Conservation (phyloP, 23 red algal genomes). For the Chondrus crispus region DNA sequence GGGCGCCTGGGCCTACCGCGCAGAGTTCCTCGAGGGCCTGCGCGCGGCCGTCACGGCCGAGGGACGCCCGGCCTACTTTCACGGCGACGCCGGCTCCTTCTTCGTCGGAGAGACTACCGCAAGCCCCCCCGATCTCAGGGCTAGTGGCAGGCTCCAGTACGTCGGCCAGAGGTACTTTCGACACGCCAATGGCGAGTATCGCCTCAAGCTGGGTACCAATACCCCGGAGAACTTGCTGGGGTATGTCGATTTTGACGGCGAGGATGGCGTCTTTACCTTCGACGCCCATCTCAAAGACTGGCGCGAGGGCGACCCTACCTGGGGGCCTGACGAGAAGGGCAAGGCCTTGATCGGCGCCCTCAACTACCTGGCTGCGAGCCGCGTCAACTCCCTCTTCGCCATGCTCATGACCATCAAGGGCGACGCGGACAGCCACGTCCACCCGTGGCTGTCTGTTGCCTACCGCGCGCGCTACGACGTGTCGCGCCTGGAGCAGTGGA, state of each 20-base stretch:
- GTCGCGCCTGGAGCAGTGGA: slow-evolving; percentile 56
- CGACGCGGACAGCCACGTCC: slow-evolving; percentile 42
- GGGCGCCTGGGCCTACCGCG: slow-evolving; percentile 27
- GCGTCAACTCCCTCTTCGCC: slow-evolving; percentile 41
- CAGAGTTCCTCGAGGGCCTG: slow-evolving; percentile 31
- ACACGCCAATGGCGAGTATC: slow-evolving; percentile 27
- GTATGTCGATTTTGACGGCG: slow-evolving; percentile 27
- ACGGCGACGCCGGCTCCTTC: slow-evolving; percentile 28
- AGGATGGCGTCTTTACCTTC: neutral
- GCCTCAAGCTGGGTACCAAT: slow-evolving; percentile 48
- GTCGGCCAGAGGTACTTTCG: slow-evolving; percentile 50
- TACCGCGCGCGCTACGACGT: slow-evolving; percentile 43
- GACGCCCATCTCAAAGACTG: slow-evolving; percentile 48
- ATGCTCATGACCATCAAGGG: slow-evolving; percentile 35
- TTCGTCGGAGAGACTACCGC: neutral
- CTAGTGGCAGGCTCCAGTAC: slow-evolving; percentile 44
- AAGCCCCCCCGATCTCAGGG: slow-evolving; percentile 5
- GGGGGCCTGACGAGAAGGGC: neutral
- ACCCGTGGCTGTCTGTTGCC: slow-evolving; percentile 13
- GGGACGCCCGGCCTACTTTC: neutral
- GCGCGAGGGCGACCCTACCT: slow-evolving; percentile 19
- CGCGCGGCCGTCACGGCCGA: neutral
- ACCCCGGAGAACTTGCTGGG: slow-evolving; percentile 53
- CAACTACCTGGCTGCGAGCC: slow-evolving; percentile 47
- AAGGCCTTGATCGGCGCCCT: slow-evolving; percentile 46